Evolutionary conservation across 768 basidiomycete genomes (phyloP).

Genomic region (Neoboletus magnificus): DNA sequence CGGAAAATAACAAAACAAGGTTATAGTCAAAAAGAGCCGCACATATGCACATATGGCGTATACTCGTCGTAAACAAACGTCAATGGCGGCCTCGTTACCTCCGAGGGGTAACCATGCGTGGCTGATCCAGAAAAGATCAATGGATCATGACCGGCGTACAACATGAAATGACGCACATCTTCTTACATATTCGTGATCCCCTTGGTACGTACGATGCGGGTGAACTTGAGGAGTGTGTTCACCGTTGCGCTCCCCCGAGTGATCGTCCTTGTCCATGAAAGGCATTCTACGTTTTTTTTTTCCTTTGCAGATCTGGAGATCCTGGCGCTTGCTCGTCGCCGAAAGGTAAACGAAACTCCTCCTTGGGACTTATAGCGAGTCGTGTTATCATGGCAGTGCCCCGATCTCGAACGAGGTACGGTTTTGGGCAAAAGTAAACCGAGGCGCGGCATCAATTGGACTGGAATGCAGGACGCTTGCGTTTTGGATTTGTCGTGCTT

Average conservation of each 20-base stretch:
- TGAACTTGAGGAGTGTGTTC: background rate
- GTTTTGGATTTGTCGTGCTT: too few relatives aligned
- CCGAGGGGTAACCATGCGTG: too few relatives aligned
- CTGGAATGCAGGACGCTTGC: too few relatives aligned
- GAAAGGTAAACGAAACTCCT: background rate
- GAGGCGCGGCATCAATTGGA: background rate
- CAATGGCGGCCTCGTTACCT: too few relatives aligned
- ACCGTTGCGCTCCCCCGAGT: background rate
- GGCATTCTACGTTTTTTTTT: background rate
- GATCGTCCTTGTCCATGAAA: background rate
- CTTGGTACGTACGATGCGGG: background rate
- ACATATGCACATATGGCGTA: too few relatives aligned
- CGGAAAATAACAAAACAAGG: too few relatives aligned
- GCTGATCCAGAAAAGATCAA: too few relatives aligned
- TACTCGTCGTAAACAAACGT: too few relatives aligned
- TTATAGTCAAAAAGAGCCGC: too few relatives aligned
- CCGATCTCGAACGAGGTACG: background rate
- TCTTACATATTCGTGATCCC: background rate
- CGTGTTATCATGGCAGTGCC: background rate
- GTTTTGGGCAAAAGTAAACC: background rate
- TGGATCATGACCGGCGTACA: too few relatives aligned
- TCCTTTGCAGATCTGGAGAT: background rate
- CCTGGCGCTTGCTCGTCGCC: background rate
- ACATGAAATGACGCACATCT: background rate
- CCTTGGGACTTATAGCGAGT: background rate